Evolutionary conservation across 2,329 filamentous ascomycete species (phyloP), one percentile per base, ranked within the genome.

Genomic region (Colletotrichum noveboracense): DNA sequence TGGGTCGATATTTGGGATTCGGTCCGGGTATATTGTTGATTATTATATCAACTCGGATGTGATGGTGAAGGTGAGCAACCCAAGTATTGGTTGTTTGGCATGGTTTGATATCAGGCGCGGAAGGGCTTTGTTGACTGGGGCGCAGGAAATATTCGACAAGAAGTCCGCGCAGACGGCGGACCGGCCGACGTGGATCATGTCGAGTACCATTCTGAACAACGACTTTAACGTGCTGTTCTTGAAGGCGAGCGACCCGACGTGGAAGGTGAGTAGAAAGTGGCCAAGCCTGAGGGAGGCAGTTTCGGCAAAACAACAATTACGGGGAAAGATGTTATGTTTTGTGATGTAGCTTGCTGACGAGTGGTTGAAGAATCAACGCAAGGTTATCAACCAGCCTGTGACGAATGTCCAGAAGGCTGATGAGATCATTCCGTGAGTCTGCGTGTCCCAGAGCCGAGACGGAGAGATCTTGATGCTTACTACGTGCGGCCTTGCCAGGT

Each of bases 161-260:
- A 69, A 6, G 14, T 74, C 71, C 9, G 66, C 71, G 24, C 65
- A 70, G 6, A 64, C 71, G n/a, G 56, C 66, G 13, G 56, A 73
- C 16, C 30, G 65, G 16, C 71, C 71, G 16, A 67, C 60, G 5
- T 73, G 71, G 65, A 55, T 70, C 7, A 73, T 73, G 66, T 70
- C 71, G 7, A 73, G 65, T 32, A 36, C 18, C 1, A 69, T 73
- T 10, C 6, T 73, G 30, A 73, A 69, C 24, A 70, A 73, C 1
- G 65, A 62, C 13, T 69, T 69, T 0, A 69, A 73, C 2, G 58
- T 43, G 2, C 10, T 73, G 24, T 69, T 73, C 5, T 24, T 69
- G 13, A 32, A 70, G 55, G 65, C 71, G 12, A 73, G 71, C 30
- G 16, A 64, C 8, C 71, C 65, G 30, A 52, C 28, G 4, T 73